Evolutionary conservation across 495 filamentous ascomycete genomes (phyloP).

Genomic region (Pseudevernia furfuracea): DNA sequence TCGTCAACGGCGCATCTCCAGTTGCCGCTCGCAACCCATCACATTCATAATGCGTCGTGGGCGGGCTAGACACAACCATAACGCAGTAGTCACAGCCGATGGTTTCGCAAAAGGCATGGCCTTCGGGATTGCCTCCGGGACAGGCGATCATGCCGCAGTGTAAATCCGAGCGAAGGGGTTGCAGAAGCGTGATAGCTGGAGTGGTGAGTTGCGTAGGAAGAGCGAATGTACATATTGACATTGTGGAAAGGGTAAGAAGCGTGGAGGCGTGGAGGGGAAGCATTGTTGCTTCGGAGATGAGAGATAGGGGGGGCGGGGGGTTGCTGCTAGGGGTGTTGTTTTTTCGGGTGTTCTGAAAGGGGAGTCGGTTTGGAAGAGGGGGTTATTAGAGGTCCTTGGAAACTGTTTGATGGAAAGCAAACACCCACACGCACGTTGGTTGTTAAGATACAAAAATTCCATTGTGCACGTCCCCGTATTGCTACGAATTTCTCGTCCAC

Average conservation of each 20-base stretch:
- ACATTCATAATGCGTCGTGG: conserved; percentile 10
- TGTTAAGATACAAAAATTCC: background rate
- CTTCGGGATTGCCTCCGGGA: conserved; percentile 1
- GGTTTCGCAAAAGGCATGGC: conserved; percentile 9
- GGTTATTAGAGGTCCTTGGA: background rate
- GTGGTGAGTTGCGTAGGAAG: background rate
- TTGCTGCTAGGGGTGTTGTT: too few relatives aligned
- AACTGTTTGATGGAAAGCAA: background rate
- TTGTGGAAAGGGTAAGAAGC: conserved; percentile 24
- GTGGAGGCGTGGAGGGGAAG: background rate
- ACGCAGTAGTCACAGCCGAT: conserved; percentile 18
- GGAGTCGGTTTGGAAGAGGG: background rate
- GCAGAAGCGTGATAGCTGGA: background rate
- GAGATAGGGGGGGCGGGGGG: background rate
- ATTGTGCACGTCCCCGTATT: background rate
- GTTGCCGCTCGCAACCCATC: conserved; percentile 6
- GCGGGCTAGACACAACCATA: background rate
- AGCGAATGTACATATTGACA: background rate
- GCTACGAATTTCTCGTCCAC: background rate
- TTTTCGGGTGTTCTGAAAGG: background rate
- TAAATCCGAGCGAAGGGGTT: conserved; percentile 33
- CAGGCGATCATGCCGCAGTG: conserved; percentile 44
- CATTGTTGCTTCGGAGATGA: background rate
- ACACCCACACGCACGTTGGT: background rate
- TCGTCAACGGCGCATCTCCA: background rate